Evolutionary conservation across 2,329 filamentous ascomycete species (phyloP).

Genomic region (Cercospora sp.): DNA sequence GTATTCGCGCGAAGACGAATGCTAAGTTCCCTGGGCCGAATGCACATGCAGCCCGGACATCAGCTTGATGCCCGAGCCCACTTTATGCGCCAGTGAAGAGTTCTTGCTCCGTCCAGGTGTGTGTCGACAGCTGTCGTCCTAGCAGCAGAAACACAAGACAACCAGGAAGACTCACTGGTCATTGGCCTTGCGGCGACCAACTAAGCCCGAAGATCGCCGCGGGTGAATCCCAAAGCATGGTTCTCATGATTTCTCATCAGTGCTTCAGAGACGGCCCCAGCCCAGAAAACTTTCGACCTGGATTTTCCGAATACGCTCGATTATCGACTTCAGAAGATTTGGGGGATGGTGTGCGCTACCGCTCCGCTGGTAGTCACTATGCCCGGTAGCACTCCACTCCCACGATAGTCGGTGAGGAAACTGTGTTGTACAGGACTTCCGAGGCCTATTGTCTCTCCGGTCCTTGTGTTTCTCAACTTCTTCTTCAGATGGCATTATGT

Average conservation of each 20-base stretch:
- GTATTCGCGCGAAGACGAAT: neutral
- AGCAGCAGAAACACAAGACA: neutral
- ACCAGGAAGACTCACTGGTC: neutral
- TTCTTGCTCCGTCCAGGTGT: neutral
- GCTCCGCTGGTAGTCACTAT: neutral
- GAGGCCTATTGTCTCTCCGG: neutral
- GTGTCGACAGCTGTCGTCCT: neutral
- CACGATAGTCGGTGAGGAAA: neutral
- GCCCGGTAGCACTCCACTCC: neutral
- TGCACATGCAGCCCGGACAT: neutral
- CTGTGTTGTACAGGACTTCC: neutral
- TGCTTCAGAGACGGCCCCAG: neutral
- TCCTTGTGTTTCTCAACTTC: too few relatives aligned
- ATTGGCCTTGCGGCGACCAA: neutral
- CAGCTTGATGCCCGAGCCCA: neutral
- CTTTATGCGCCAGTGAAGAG: neutral
- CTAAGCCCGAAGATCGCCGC: neutral
- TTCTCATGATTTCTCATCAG: neutral
- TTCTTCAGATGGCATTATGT: too few relatives aligned
- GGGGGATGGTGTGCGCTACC: neutral
- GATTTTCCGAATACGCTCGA: neutral
- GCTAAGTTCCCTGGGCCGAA: neutral
- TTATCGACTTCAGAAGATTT: neutral
- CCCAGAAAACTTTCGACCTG: neutral
- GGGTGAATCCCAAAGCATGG: neutral